Evolutionary conservation across 2,329 filamentous ascomycete species (phyloP), one percentile per base, ranked within the genome.

Genomic region (Fonsecaea pugnacius): DNA sequence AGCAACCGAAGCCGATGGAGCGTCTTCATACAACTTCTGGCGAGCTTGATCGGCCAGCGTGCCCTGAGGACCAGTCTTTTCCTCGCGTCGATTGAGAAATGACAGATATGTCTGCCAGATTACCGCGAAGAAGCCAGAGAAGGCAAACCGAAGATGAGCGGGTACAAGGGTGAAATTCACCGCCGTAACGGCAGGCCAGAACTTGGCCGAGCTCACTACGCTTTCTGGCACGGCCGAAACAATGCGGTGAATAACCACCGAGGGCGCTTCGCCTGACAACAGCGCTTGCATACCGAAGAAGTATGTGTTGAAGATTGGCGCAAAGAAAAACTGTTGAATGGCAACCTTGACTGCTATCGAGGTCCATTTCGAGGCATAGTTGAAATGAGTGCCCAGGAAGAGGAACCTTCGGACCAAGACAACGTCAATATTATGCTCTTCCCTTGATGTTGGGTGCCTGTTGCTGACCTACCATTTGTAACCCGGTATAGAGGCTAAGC

Each of bases 91-190:
- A 52, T 71, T 71, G 58, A 71, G 64, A 51, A 66, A 90, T 70
- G 88, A 91, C 71, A 97, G 74, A 80, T 96, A 97, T 0, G 91
- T 92, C 83, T 96, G 93, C 93, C 93, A 97, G 0, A 90, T 90
- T 58, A 96, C 89, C 1, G 91, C 91, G 68, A 96, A 84, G 6
- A 89, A 79, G 1, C 91, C 91, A 0, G 89, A 87, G 71, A 96
- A 95, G 12, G 96, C 83, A 71, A 87, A 91, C 57, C 93, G 83
- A 76, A 91, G 94, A 73, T 94, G 87, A 55, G 92, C 81, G 24
- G 88, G 86, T 3, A 97, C 80, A 72, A 91, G 94, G 16, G 89
- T 87, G 73, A 97, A 96, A 76, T 84, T 93, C 74, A 97, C 88
- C 0, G 92, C 92, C 12, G 90, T 96, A 16, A 96, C 89, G 0